phyloP scores from a whole-genome alignment of 257 asterid genomes.

The Capsicum pubescens region DNA sequence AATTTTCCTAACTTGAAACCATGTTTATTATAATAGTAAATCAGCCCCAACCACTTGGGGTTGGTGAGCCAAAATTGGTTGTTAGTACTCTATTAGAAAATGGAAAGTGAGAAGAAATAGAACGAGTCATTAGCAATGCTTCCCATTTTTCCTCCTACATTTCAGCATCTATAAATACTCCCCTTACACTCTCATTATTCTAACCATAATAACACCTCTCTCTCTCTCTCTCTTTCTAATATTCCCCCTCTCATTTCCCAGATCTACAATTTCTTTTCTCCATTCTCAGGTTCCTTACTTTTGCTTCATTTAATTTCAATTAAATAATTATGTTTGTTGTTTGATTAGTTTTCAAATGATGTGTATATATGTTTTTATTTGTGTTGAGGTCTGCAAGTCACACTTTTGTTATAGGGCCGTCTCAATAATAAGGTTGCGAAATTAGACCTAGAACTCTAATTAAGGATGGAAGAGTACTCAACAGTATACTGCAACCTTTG shows the following conservation, averaged over 20 bases:
- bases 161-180: conserved; percentile 25
- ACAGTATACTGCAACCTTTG: no score
- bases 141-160: conserved; percentile 1
- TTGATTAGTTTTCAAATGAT: background rate
- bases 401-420: no score
- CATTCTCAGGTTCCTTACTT: background rate
- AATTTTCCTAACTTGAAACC: no score
- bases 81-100: background rate
- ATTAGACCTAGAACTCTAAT: no score
- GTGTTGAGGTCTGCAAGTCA: no score
- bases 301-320: background rate
- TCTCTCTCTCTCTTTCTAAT: background rate
- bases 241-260: background rate
- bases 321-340: background rate
- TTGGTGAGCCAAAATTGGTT: background rate
- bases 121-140: background rate
- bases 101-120: conserved; percentile 15
- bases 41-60: background rate
- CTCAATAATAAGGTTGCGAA: no score
- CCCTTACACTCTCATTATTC: background rate
- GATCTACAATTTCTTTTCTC: background rate
- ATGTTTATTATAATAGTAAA: background rate
- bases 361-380: background rate
- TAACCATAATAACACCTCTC: background rate
- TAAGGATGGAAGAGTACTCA: no score